Evolutionary conservation across 768 basidiomycete species (phyloP).

Genomic region (Artomyces pyxidatus): DNA sequence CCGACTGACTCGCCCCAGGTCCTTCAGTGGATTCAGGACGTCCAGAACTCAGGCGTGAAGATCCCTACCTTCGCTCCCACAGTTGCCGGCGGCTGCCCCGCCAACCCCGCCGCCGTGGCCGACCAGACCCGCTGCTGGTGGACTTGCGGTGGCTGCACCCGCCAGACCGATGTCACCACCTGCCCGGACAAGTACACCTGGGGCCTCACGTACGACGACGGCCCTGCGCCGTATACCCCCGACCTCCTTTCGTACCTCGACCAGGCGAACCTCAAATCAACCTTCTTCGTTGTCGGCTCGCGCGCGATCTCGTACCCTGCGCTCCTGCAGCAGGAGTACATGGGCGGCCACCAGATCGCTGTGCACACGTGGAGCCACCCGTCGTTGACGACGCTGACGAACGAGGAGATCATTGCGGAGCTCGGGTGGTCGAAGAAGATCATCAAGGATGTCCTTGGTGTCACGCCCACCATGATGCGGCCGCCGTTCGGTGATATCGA

Average conservation of each 20-base stretch:
- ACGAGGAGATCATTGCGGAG: slow-evolving; percentile 80
- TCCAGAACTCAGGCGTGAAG: slow-evolving; percentile 41
- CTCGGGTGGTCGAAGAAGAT: slow-evolving; percentile 82
- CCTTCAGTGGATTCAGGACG: slow-evolving; percentile 61
- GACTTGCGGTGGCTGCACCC: slow-evolving; percentile 70
- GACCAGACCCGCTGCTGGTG: slow-evolving; percentile 62
- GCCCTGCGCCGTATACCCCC: slow-evolving; percentile 72
- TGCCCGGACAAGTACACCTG: slow-evolving; percentile 61
- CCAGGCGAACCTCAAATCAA: slow-evolving; percentile 56
- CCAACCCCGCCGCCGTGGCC: slow-evolving; percentile 44
- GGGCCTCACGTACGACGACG: slow-evolving; percentile 68
- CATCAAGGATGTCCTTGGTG: slow-evolving; percentile 74
- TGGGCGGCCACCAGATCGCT: slow-evolving; percentile 72
- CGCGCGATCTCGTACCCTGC: slow-evolving; percentile 63
- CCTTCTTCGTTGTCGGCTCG: slow-evolving; percentile 86
- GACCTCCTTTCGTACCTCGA: slow-evolving; percentile 66
- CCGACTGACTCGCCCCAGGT: slow-evolving; percentile 56
- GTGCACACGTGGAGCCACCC: slow-evolving; percentile 70
- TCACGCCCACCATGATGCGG: slow-evolving; percentile 72
- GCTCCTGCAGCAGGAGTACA: slow-evolving; percentile 67
- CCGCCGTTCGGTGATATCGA: slow-evolving; percentile 81
- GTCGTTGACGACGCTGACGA: slow-evolving; percentile 61
- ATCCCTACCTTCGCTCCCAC: slow-evolving; percentile 50
- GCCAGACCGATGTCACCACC: slow-evolving; percentile 57
- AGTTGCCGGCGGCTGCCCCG: slow-evolving; percentile 39